These are phyloP conservation scores for Penstemon newberryi DNA, from an alignment of 257 asterid genomes.

Conservation along the genomic window DNA sequence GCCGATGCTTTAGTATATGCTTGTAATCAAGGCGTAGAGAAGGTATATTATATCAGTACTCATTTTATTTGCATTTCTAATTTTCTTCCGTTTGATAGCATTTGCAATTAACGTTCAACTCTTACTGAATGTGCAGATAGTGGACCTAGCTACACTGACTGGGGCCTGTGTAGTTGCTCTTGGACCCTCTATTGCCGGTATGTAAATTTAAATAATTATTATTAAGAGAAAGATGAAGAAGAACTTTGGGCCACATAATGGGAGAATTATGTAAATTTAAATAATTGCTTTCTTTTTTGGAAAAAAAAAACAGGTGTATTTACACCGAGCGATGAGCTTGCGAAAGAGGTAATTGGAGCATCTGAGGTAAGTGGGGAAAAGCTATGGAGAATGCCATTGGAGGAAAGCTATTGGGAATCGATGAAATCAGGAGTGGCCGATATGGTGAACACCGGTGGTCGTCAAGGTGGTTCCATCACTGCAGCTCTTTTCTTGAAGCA, in stretches of 20 bases:
- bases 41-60: slow-evolving; percentile 48
- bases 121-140: slow-evolving; percentile 50
- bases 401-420: slow-evolving; percentile 92
- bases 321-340: slow-evolving; percentile 84
- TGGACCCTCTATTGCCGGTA: slow-evolving; percentile 94
- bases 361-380: slow-evolving; percentile 85
- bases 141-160: slow-evolving; percentile 90
- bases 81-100: too few species aligned
- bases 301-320: slow-evolving; percentile 56
- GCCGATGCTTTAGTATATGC: slow-evolving; percentile 97
- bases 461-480: slow-evolving; percentile 89
- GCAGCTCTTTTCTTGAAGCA: slow-evolving; percentile 99
- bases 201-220: not conserved
- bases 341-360: slow-evolving; percentile 82
- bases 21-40: slow-evolving; percentile 94
- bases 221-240: too few species aligned
- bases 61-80: too few species aligned
- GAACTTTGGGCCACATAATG: too few species aligned
- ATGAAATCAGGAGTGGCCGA: slow-evolving; percentile 98
- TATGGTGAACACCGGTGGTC: slow-evolving; percentile 94
- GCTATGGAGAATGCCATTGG: slow-evolving; percentile 95
- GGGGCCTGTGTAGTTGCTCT: slow-evolving; percentile 93
- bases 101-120: not conserved
- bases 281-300: not conserved
- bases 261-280: not conserved